Base-by-base conservation (phyloP, 2,329 filamentous ascomycete species). In the Fusarium pilosicola region DNA sequence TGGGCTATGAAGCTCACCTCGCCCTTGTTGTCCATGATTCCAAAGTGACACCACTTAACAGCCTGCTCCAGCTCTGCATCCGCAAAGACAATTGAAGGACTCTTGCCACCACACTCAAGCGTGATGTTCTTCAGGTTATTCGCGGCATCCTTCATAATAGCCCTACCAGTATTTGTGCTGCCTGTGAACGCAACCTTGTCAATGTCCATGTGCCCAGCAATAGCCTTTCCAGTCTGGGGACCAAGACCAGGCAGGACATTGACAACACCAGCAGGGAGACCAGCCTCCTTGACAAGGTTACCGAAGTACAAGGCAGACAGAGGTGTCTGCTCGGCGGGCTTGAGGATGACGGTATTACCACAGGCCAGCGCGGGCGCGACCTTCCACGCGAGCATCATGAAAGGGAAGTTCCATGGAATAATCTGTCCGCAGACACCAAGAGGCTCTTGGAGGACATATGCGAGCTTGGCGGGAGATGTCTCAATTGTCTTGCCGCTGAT, bases 101-200 rank as follows among this genome's bases (percentile, higher is more conserved):
- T 87, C 80, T 91, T 90, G 48, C 89, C 89, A 45, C 89, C 89
- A 30, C 87, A 87, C 78, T 90, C 88, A 20, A 89, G 82, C 1
- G 87, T 89, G 59, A 89, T 87, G 74, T 89, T 89, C 80, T 89
- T 89, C 76, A 87, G 77, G 66, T 85, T 92, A 0, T 86, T 82
- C 6, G 89, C 85, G 0, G 92, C 91, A 80, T 87, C 85, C 77
- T 91, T 92, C 90, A 93, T 92, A 61, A 93, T 92, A 70, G 90
- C 86, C 39, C 88, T 86, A 8, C 90, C 92, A 4, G 91, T 93
- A 11, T 84, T 84, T 2, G 91, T 93, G 44, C 88, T 91, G 44
- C 92, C 92, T 0, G 92, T 94, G 70, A 94, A 94, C 0, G 91
- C 90, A 67, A 94, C 85, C 83, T 93, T 93, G 74, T 92, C 89